Conservation (phyloP, 2,329 filamentous ascomycete species). For the Chrysoporthe austroafricana region DNA sequence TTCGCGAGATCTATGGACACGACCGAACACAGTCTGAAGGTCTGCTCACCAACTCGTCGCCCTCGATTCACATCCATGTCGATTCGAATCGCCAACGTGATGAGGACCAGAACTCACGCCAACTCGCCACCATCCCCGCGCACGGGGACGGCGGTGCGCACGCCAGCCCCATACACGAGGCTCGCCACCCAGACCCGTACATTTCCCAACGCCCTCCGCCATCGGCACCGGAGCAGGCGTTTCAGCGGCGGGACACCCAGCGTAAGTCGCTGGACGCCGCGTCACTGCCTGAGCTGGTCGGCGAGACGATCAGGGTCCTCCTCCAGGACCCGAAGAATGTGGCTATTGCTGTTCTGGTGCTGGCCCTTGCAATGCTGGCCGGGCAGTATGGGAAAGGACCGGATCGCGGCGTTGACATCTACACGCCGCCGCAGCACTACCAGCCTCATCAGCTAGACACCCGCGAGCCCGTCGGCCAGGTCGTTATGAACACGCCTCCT, state of each 20-base stretch:
- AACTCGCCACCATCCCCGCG: constrained; percentile 21
- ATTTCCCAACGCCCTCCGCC: constrained; percentile 34
- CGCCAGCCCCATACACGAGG: neutral
- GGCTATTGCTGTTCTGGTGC: constrained; percentile 56
- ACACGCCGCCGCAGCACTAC: constrained; percentile 25
- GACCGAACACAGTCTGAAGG: constrained; percentile 27
- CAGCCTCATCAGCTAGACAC: constrained; percentile 26
- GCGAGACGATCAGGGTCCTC: constrained; percentile 57
- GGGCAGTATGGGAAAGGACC: constrained; percentile 32
- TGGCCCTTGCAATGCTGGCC: constrained; percentile 58
- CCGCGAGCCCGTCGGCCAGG: constrained; percentile 23
- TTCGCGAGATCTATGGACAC: constrained; percentile 58
- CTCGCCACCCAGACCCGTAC: constrained; percentile 31
- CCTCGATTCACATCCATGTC: constrained; percentile 27
- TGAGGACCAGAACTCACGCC: constrained; percentile 25
- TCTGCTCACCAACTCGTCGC: constrained; percentile 24
- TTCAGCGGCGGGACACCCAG: constrained; percentile 38
- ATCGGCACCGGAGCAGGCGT: constrained; percentile 36
- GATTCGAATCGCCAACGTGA: constrained; percentile 24
- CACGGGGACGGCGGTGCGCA: constrained; percentile 4
- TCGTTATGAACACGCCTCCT: constrained; percentile 15
- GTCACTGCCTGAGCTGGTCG: constrained; percentile 56
- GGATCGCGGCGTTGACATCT: constrained; percentile 33
- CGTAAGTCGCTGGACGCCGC: constrained; percentile 44
- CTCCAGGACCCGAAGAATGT: constrained; percentile 64